Evolutionary conservation across 805 yeast genomes (phyloP), one percentile per base, ranked within the genome.

Genomic region (Cephaloascus albidus): DNA sequence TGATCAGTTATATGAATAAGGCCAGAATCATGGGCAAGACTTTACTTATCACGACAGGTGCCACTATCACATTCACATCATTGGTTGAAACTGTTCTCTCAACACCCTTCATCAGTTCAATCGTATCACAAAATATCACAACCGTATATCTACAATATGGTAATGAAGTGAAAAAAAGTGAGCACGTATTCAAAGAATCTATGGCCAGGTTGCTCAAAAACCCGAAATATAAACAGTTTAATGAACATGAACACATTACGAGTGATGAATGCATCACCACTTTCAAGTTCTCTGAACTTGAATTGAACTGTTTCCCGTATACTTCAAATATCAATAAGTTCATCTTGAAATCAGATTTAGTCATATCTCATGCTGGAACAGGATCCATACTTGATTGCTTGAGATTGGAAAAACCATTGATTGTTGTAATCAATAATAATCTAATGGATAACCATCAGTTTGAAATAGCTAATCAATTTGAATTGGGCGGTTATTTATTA

Each of bases 401-500:
- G 30, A 66, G 93, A 18, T 51, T 52, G 20, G 39, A 58, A 1
- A 80, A 76, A 51, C 75, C 72, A 18, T 60, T 87, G 40, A 61
- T 89, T 1, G 88, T 84, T 4, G 81, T 87, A 20, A 74, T 79
- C 6, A 90, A 90, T 55, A 70, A 72, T 10, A 48, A 56, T 4
- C 68, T 93, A n/a, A 84, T 86, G 85, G 85, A 85, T 54, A 85
- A 88, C 53, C 97, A 89, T 55, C 96, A 89, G 55, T 45, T 59
- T 15, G 90, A 89, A 44, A 78, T 85, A 5, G 93, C 95, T 0
- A 50, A 39, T 6, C 56, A 43, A n/a, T 31, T 31, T 23, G 28
- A 23, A 23, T 8, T 8, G 12, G 12, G 6, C 10, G 28, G 28
- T 12, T 6, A 8, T 23, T 23, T 6, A 6, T 8, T 23, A 8